Percentiles rank a stretch among this genome's conserved stretches.
Conservation (phyloP, 768 basidiomycete genomes). For the Saitozyma podzolica region DNA sequence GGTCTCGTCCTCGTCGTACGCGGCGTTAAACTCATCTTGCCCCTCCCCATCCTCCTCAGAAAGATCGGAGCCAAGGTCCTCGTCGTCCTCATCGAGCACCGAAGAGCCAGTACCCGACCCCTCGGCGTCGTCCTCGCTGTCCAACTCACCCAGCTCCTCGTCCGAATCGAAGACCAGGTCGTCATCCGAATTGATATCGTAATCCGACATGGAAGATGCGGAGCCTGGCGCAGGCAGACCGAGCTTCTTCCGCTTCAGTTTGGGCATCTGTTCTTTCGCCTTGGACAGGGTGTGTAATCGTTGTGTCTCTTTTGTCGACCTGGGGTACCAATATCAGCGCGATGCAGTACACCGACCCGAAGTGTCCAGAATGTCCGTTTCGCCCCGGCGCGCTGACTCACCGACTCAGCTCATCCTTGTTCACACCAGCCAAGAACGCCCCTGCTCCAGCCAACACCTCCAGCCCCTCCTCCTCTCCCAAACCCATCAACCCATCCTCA, state of each 20-base stretch:
- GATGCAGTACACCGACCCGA: background rate
- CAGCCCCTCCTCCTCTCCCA: constrained; percentile 61
- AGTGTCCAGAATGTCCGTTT: background rate
- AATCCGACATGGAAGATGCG: constrained; percentile 68
- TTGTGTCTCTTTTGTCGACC: constrained; percentile 81
- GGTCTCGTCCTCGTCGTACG: constrained; percentile 23
- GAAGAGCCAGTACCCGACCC: constrained; percentile 42
- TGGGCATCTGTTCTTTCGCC: constrained; percentile 55
- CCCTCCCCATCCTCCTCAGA: constrained; percentile 26
- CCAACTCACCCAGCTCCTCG: constrained; percentile 49
- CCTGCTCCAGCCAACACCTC: constrained; percentile 65
- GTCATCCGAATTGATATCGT: constrained; percentile 60
- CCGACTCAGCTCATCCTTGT: constrained; percentile 79
- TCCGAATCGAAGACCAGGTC: constrained; percentile 52
- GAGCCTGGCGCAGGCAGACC: constrained; percentile 27
- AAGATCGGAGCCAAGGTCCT: constrained; percentile 39
- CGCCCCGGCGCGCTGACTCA: constrained; percentile 51
- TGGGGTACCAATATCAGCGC: constrained; percentile 46
- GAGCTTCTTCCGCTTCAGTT: constrained; percentile 57
- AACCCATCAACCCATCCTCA: constrained; percentile 67
- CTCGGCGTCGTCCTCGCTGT: constrained; percentile 42
- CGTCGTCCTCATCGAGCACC: constrained; percentile 54
- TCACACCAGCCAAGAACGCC: constrained; percentile 70
- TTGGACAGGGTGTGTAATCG: constrained; percentile 69
- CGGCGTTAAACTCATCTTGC: constrained; percentile 13